Evolutionary conservation across 2,329 filamentous ascomycete species (phyloP).

Genomic region (Thielaviopsis ethacetica): DNA sequence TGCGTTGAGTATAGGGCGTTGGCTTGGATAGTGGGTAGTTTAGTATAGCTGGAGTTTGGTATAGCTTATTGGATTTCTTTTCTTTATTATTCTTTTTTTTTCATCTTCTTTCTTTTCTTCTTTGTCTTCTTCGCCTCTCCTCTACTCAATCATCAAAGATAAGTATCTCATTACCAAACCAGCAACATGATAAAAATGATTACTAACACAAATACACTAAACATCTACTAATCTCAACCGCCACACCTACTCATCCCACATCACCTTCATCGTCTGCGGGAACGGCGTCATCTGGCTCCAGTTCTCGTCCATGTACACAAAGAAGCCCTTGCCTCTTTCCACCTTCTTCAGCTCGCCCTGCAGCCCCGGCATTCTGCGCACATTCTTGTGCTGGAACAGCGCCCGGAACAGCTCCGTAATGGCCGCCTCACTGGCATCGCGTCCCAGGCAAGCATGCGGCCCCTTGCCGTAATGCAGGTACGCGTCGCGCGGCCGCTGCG

Average conservation of each 20-base stretch:
- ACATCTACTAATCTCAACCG: neutral
- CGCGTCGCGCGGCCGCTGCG: constrained; percentile 42
- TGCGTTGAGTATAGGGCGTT: too few relatives aligned
- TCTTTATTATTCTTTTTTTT: too few relatives aligned
- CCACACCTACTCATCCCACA: constrained; percentile 26
- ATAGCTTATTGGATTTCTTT: too few relatives aligned
- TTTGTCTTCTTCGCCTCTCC: too few relatives aligned
- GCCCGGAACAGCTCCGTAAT: constrained; percentile 53
- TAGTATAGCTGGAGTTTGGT: too few relatives aligned
- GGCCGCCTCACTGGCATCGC: constrained; percentile 41
- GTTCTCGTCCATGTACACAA: constrained; percentile 49
- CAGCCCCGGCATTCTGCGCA: constrained; percentile 43
- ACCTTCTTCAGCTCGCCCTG: constrained; percentile 56
- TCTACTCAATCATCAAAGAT: too few relatives aligned
- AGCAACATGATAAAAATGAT: too few relatives aligned
- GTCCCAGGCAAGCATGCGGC: constrained; percentile 45
- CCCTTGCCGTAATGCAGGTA: constrained; percentile 52
- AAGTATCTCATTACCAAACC: too few relatives aligned
- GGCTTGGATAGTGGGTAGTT: too few relatives aligned
- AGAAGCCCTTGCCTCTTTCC: constrained; percentile 34
- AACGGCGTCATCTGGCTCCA: constrained; percentile 35
- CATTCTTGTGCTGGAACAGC: constrained; percentile 41
- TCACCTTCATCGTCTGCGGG: constrained; percentile 36
- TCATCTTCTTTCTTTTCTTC: too few relatives aligned
- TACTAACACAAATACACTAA: too few relatives aligned